Evolutionary conservation across 1,284 basidiomycete genomes (phyloP), one percentile per base, ranked within the genome.

Genomic region (Blastosporella zonata): DNA sequence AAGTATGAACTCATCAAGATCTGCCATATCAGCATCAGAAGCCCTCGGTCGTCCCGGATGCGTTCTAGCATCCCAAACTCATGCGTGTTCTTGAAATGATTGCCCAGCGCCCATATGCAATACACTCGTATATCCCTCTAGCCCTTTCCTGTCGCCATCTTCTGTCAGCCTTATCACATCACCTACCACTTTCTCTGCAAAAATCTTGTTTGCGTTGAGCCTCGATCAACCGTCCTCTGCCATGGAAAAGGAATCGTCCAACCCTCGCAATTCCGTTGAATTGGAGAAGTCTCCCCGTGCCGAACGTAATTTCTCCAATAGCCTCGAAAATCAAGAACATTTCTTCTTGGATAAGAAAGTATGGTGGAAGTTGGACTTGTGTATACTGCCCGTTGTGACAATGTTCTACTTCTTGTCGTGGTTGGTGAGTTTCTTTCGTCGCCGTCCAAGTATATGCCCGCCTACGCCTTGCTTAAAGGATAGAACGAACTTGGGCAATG

Each of bases 401-500:
- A 68, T 78, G 47, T 75, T 78, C 38, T 56, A 56, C 42, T 48
- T 78, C 7, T 62, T 78, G 21, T 76, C 74, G 28, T 79, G 76
- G 60, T 48, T 79, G 60, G 79, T 79, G 42, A 52, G 74, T 61
- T 18, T 17, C 28, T 7, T 18, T 18, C 1, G 33, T 34, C 2
- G 41, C 31, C 33, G 25, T 27, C 6, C 10, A n/a, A 1, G 27
- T 13, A 25, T 12, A 27, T n/a, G 13, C 25, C 10, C 18, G 10
- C 17, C 13, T 28, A 18, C 25, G 8, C 31, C 35, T 29, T 15
- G 46, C 59, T 34, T 48, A 7, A 42, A 69, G 69, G 71, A 72
- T 56, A 65, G 74, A 23, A 76, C 75, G 12, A 82, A 82, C 53
- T 67, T 83, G 28, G 74, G 75, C 7, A 83, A 84, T 55, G 82